Percentiles rank a stretch among this genome's conserved stretches.
phyloP scores from a whole-genome alignment of 805 yeast species.

The Wickerhamiella occidentalis region DNA sequence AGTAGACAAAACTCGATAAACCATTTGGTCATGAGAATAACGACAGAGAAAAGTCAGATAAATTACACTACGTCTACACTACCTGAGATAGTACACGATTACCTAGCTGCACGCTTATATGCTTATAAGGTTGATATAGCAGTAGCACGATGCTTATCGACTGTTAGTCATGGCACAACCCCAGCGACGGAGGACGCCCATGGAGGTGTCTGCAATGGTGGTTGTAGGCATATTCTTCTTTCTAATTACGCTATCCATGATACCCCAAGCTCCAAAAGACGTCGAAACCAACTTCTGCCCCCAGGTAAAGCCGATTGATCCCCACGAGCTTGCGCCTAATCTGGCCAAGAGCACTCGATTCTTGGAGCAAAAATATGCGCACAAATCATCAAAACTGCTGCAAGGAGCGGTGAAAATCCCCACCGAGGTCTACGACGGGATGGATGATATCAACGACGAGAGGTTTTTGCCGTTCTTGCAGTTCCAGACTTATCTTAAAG shows the following conservation, averaged over 20 bases:
- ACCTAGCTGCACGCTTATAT: no score
- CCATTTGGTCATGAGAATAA: no score
- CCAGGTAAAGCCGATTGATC: conserved; percentile 12
- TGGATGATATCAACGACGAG: conserved; percentile 38
- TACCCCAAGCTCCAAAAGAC: conserved; percentile 18
- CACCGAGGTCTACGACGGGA: conserved; percentile 51
- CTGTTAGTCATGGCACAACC: background rate
- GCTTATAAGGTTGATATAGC: no score
- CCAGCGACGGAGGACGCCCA: conserved; percentile 15
- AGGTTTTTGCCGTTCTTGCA: conserved; percentile 36
- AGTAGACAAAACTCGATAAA: no score
- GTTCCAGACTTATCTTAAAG: conserved; percentile 40
- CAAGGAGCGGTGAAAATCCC: conserved; percentile 51
- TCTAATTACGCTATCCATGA: conserved; percentile 15
- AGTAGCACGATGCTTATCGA: no score
- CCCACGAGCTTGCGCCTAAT: background rate
- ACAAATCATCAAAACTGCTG: conserved; percentile 16
- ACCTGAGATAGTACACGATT: no score
- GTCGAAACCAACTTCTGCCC: conserved; percentile 20
- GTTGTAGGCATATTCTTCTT: conserved; percentile 16
- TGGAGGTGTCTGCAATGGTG: conserved; percentile 20
- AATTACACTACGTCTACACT: no score
- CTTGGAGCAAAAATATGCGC: conserved; percentile 13
- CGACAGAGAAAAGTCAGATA: no score
- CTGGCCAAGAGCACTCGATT: conserved; percentile 10